Conservation (phyloP, 352 stramenopile genomes). For the Elongisporangium undulatum region DNA sequence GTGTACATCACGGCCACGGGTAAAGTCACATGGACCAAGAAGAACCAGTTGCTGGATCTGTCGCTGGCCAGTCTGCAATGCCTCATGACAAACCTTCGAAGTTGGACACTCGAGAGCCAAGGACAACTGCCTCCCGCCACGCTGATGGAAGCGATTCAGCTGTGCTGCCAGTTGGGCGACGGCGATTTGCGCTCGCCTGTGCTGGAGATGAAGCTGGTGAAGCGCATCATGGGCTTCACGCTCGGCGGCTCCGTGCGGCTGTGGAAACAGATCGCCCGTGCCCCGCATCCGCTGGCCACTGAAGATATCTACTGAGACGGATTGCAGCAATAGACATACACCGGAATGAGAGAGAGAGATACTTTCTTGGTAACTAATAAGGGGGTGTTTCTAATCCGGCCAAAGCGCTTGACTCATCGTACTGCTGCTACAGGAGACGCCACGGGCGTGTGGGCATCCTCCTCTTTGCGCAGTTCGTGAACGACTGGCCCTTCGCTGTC, state of each 20-base stretch:
- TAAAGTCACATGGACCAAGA: constrained; percentile 46
- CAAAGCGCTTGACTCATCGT: constrained; percentile 1
- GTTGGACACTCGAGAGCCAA: constrained; percentile 37
- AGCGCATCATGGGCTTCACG: constrained; percentile 53
- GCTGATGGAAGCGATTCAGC: constrained; percentile 40
- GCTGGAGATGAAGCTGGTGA: constrained; percentile 30
- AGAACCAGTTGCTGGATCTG: constrained; percentile 60
- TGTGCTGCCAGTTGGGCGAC: constrained; percentile 45
- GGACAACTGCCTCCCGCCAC: constrained; percentile 28
- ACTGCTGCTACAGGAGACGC: constrained; percentile 2
- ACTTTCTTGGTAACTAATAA: not conserved
- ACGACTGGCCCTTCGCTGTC: constrained; percentile 3
- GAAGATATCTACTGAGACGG: constrained; percentile 35
- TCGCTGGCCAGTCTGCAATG: constrained; percentile 58
- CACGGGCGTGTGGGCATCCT: not conserved
- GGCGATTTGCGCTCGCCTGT: constrained; percentile 14
- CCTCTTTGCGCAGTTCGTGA: not conserved
- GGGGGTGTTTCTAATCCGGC: not conserved
- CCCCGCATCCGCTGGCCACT: constrained; percentile 31
- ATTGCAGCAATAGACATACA: not conserved
- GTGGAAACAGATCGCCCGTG: constrained; percentile 61
- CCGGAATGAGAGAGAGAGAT: not conserved
- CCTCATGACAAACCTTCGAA: constrained; percentile 37
- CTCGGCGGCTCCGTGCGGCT: constrained; percentile 57
- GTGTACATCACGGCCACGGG: constrained; percentile 52